A percentile compares a stretch with the other conserved stretches of the same genome.
These are phyloP conservation scores for Hypholoma fasciculare DNA, from an alignment of 768 basidiomycete genomes.

Conservation along the genomic window DNA sequence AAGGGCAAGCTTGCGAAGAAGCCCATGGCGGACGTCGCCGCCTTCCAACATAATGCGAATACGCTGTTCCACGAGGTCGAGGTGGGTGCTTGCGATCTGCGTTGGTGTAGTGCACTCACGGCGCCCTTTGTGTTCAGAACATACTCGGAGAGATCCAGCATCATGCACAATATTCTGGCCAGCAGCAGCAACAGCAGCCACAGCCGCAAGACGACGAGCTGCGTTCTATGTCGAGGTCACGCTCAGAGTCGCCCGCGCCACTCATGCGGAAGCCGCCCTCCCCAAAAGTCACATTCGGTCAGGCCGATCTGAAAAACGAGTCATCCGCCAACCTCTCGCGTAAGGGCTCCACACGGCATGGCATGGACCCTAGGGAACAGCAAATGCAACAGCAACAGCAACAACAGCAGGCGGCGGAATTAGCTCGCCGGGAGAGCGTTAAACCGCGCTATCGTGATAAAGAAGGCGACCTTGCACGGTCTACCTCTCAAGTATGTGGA, in stretches of 20 bases:
- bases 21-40: conserved; percentile 15
- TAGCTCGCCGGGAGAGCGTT: conserved; percentile 19
- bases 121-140: conserved; percentile 11
- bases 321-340: conserved; percentile 17
- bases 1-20: conserved; percentile 26
- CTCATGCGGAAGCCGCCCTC: conserved; percentile 25
- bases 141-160: conserved; percentile 22
- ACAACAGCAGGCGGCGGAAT: conserved; percentile 5
- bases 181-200: conserved; percentile 5
- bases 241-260: conserved; percentile 24
- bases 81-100: conserved; percentile 5
- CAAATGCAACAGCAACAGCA: too few relatives aligned
- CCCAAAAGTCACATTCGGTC: conserved; percentile 24
- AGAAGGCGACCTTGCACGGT: conserved; percentile 14
- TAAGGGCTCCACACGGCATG: conserved; percentile 16
- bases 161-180: conserved; percentile 8
- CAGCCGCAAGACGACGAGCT: conserved; percentile 14
- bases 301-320: conserved; percentile 20
- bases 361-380: conserved; percentile 5
- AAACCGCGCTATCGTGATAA: conserved; percentile 16
- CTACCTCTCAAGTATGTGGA: conserved; percentile 18
- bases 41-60: conserved; percentile 22
- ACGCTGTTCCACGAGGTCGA: conserved; percentile 24
- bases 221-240: conserved; percentile 10
- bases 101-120: neutral